Conservation (phyloP, 345 rosid genomes). For the Boechera divaricarpa region DNA sequence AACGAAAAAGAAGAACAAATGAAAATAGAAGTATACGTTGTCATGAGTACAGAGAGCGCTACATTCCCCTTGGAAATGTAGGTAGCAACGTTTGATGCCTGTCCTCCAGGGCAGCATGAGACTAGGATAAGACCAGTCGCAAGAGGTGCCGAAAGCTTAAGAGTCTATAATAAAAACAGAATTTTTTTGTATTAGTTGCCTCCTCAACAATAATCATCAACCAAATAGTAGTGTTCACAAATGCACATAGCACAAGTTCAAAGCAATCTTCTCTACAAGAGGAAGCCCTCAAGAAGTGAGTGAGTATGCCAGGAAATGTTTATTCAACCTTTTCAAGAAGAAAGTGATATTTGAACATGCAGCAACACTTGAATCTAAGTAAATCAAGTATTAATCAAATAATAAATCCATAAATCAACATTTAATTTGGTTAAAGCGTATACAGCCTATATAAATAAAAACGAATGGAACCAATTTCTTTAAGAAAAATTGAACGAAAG, state of each 20-base stretch:
- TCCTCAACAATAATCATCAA: constrained; percentile 34
- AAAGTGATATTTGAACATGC: not conserved
- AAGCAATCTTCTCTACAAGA: constrained; percentile 6
- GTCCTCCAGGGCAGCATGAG: constrained; percentile 99
- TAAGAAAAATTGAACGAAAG: not conserved
- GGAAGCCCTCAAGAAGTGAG: not conserved
- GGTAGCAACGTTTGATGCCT: constrained; percentile 96
- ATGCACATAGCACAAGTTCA: constrained; percentile 7
- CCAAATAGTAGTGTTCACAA: not conserved
- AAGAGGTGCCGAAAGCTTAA: constrained; percentile 94
- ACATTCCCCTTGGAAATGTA: constrained; percentile 96
- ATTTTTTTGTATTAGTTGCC: constrained; percentile 2
- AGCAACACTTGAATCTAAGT: not conserved
- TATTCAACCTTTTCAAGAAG: not conserved
- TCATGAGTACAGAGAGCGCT: constrained; percentile 98
- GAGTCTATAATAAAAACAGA: constrained; percentile 53
- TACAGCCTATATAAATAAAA: not conserved
- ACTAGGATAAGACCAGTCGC: constrained; percentile 96
- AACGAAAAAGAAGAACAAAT: constrained; percentile 26
- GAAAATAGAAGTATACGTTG: constrained; percentile 62
- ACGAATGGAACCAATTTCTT: not conserved
- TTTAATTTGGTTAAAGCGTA: not conserved
- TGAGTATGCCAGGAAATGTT: not conserved
- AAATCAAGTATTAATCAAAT: not conserved
- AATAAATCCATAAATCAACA: not conserved